Evolutionary conservation across 768 basidiomycete genomes (phyloP), one percentile per base, ranked within the genome.

Genomic region (Cystobasidium tubakii): DNA sequence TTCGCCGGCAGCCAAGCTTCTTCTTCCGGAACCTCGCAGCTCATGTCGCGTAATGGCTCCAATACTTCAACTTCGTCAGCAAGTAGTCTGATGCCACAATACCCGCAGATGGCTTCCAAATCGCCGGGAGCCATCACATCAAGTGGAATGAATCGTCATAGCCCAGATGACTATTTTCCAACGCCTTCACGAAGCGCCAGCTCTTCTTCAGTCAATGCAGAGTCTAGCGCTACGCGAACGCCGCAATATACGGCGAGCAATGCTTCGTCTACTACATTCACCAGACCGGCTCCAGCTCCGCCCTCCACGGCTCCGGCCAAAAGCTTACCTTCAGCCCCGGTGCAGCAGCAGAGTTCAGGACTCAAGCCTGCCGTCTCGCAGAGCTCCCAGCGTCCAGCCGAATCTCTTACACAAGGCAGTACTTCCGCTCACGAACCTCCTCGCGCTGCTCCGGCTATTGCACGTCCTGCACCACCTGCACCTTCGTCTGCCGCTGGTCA

Each of bases 1-100:
- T 86, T 96, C 23, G 95, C 88, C 36, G 94, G 93, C 7, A 81
- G 84, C 13, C 75, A 79, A 42, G 65, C 79, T 19, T 73, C 74
- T 15, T 29, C 27, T 33, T 6, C 62, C 9, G 62, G 60, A 44
- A 31, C 69, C 21, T 39, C 34, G 29, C 34, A 33, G 50, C 55
- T 44, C 17, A 73, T 64, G 71, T 12, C 36, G 1, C 64, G 60
- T 17, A 34, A 12, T 34, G 62, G 44, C 9, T 72, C 75, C 42
- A 57, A 27, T 17, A 12, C 46, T 36, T n/a, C 57, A 19, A 19
- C 44, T 13, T 80, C 82, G 27, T 80, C 81, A 15, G 12, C 21
- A 0, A 29, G 63, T 7, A 21, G 21, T n/a, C 42, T 62, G 39
- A 62, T 42, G 29, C 77, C 75, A 34, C 42, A 31, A 33, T n/a